A percentile compares a stretch with the other conserved stretches of the same genome.
Conservation (phyloP, 2,329 filamentous ascomycete species). For the Arthroderma sp. region DNA sequence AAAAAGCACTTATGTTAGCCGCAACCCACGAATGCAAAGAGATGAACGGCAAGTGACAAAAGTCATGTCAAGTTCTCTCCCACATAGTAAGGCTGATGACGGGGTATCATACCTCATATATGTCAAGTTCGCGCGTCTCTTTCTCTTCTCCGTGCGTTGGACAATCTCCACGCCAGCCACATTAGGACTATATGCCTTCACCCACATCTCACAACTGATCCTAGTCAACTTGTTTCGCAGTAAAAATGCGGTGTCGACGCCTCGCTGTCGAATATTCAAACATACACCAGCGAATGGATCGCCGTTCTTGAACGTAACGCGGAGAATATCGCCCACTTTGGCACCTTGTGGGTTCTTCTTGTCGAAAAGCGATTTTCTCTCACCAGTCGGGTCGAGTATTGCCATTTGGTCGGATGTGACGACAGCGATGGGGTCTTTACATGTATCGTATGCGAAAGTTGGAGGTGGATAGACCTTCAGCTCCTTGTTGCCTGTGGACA, state of each 20-base stretch:
- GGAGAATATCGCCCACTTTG: slow-evolving; percentile 78
- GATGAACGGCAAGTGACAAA: background rate
- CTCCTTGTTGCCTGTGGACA: slow-evolving; percentile 32
- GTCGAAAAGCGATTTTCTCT: slow-evolving; percentile 70
- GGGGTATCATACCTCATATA: slow-evolving; percentile 56
- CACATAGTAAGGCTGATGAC: slow-evolving; percentile 7
- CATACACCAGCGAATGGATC: slow-evolving; percentile 87
- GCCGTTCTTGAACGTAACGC: slow-evolving; percentile 70
- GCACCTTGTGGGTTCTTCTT: slow-evolving; percentile 62
- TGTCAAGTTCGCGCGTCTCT: slow-evolving; percentile 73
- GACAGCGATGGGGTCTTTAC: slow-evolving; percentile 52
- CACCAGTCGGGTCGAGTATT: slow-evolving; percentile 71
- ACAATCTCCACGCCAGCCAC: slow-evolving; percentile 88
- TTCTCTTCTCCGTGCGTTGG: slow-evolving; percentile 71
- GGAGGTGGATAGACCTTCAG: slow-evolving; percentile 44
- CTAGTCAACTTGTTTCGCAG: slow-evolving; percentile 76
- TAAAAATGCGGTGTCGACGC: slow-evolving; percentile 77
- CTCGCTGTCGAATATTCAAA: slow-evolving; percentile 74
- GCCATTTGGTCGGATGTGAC: slow-evolving; percentile 59
- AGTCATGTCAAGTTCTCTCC: background rate
- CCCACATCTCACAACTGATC: slow-evolving; percentile 92
- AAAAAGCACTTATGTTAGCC: background rate
- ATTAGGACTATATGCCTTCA: slow-evolving; percentile 85
- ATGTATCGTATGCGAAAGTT: slow-evolving; percentile 41
- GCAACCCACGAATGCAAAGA: background rate